Evolutionary conservation across 2,329 filamentous ascomycete genomes (phyloP), one percentile per base, ranked within the genome.

Genomic region (Hypoxylon sp.): DNA sequence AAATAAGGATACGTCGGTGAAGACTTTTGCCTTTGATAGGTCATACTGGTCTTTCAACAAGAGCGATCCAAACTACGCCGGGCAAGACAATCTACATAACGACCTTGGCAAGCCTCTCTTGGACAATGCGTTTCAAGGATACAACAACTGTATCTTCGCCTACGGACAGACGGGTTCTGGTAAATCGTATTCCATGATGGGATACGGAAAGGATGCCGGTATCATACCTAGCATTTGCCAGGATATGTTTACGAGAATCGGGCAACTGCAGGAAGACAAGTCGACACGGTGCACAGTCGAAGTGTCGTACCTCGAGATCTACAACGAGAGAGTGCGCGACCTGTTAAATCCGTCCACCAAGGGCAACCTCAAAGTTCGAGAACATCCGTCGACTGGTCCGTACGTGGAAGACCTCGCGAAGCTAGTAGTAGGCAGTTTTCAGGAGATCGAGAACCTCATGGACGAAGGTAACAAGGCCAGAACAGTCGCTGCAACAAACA

Each of bases 111-210:
- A 87, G 67, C 95, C 95, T 49, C 83, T 99, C 56, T 83, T 99
- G 66, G 94, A 99, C 79, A 99, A 99, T 84, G 95, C 95, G 15
- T 99, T 99, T 73, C 87, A 94, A 70, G 95, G 95, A 40, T 99
- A 98, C 80, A 98, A 99, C 81, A 99, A 98, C 76, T 99, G 95
- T 82, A 99, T 99, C 72, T 99, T 99, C 74, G 95, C 95, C 11
- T 99, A 99, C 73, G 95, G 95, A 15, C 95, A 99, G 79, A 99
- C 95, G 1, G 95, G 95, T 67, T 98, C 95, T 1, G 95, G 95
- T 77, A 99, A 99, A 79, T 97, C 92, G 13, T 99, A 99, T 76
- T 97, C 93, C 26, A 99, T 99, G 94, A 99, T 99, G 95, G 95
- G 95, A 45, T 99, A 98, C 77, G 95, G 95, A 50, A 89, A 94